Percentiles rank a stretch among this genome's conserved stretches.
phyloP scores from a whole-genome alignment of 257 asterid species.

The Anisodus acutangulus region DNA sequence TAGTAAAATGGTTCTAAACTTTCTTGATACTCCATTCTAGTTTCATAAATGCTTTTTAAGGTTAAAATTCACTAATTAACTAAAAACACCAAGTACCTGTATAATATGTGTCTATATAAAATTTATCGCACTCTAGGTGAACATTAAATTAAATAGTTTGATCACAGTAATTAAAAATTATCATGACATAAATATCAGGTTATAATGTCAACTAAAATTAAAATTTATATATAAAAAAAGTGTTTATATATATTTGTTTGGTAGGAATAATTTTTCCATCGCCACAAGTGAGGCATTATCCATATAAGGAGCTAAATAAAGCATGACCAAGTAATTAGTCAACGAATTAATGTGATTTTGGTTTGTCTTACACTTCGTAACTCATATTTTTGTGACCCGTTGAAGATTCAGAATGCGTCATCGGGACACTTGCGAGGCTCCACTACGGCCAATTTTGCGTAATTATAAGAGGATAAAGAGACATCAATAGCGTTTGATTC shows the following conservation, averaged over 20 bases:
- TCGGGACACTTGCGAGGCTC: neutral
- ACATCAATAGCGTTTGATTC: neutral
- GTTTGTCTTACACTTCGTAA: neutral
- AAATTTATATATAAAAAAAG: neutral
- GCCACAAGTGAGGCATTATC: neutral
- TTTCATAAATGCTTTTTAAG: neutral
- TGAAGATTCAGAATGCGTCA: neutral
- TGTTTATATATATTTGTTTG: neutral
- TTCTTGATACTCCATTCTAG: neutral
- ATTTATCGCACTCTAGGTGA: too few relatives aligned
- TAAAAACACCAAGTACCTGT: too few relatives aligned
- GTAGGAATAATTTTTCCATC: neutral
- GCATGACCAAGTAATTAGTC: neutral
- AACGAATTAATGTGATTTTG: neutral
- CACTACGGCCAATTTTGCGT: neutral
- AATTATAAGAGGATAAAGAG: neutral
- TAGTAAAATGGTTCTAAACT: neutral
- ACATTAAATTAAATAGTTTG: too few relatives aligned
- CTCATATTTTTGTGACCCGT: neutral
- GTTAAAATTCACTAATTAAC: neutral
- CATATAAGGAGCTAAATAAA: neutral
- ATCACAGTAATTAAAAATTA: neutral
- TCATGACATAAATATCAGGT: neutral
- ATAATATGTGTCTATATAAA: too few relatives aligned
- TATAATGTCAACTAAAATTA: neutral